Base-by-base conservation (phyloP, 208 protist genomes). In the Herpetomonas samuelpessoai region DNA sequence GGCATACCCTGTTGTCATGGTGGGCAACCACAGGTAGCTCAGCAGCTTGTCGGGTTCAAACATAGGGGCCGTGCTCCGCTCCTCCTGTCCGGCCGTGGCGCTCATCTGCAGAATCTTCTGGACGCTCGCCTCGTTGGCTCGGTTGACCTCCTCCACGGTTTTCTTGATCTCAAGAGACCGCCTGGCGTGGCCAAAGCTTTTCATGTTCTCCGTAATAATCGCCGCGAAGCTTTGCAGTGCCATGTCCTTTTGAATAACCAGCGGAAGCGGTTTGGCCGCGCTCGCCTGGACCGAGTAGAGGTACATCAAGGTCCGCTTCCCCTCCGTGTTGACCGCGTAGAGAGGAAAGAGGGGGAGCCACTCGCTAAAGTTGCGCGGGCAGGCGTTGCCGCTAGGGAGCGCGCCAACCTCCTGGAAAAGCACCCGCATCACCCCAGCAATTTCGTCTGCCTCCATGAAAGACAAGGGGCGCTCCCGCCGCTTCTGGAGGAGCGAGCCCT, bases 331-430 rank as follows among this genome's bases (percentile, higher is more conserved):
- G 38, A 88, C 65, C 14, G 81, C 72, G 64, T 88, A 78, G 4
- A 88, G 63, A 0, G 81, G 81, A 44, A 88, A 88, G 9, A 83
- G 56, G 10, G 63, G 54, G n/a, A 88, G 65, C 78, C 81, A 88
- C 30, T 76, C 59, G 21, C 46, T 63, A 41, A 82, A 77, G 25
- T 55, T 48, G 25, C 38, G 47, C 6, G 81, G 81, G 64, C 81
- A 88, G 35, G 61, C 53, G 50, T 64, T 39, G 22, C 74, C 71
- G 54, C 64, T 57, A 0, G 81, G 81, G 44, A 88, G 62, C 22
- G 79, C 68, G 7, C 81, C 81, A 31, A 88, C 79, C 1, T 65
- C 71, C 60, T 84, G 78, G 60, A 85, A 88, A 1, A 88, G 62
- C 38, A 39, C 54, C 12, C 81, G 69, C 51, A 88, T 62, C 6